Evolutionary conservation across 768 basidiomycete species (phyloP).

Genomic region (Mycena albidolilacea): DNA sequence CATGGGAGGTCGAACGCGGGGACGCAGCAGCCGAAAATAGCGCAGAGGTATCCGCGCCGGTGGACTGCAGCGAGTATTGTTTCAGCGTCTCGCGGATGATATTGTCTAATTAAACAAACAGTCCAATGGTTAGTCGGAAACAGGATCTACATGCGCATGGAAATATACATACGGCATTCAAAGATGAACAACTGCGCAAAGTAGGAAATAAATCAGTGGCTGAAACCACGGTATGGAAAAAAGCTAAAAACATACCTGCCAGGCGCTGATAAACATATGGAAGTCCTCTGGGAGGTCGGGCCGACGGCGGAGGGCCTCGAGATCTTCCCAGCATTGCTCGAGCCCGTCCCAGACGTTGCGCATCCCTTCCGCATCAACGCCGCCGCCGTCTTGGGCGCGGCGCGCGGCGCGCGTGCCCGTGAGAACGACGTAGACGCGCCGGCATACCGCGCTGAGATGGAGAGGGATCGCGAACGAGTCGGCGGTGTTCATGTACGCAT

Average conservation of each 20-base stretch:
- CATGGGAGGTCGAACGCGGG: slow-evolving; percentile 62
- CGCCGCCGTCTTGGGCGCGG: slow-evolving; percentile 63
- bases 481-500: slow-evolving; percentile 67
- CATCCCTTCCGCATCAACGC: slow-evolving; percentile 76
- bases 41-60: slow-evolving; percentile 46
- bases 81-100: slow-evolving; percentile 89
- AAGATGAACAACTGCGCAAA: slow-evolving; percentile 85
- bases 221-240: slow-evolving; percentile 22
- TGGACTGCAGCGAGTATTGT: slow-evolving; percentile 58
- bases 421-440: slow-evolving; percentile 82
- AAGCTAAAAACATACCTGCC: slow-evolving; percentile 74
- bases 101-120: slow-evolving; percentile 67
- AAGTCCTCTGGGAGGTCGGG: slow-evolving; percentile 57
- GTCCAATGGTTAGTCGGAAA: slow-evolving; percentile 26
- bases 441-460: slow-evolving; percentile 81
- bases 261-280: slow-evolving; percentile 82
- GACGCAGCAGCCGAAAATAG: slow-evolving; percentile 63
- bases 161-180: slow-evolving; percentile 78
- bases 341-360: slow-evolving; percentile 89
- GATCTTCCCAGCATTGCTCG: slow-evolving; percentile 87
- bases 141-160: slow-evolving; percentile 3
- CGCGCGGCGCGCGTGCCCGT: slow-evolving; percentile 85
- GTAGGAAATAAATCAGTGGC: slow-evolving; percentile 34
- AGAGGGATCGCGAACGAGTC: slow-evolving; percentile 80
- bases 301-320: slow-evolving; percentile 69